Conservation (phyloP, 805 yeast species). For the Pichia exigua region DNA sequence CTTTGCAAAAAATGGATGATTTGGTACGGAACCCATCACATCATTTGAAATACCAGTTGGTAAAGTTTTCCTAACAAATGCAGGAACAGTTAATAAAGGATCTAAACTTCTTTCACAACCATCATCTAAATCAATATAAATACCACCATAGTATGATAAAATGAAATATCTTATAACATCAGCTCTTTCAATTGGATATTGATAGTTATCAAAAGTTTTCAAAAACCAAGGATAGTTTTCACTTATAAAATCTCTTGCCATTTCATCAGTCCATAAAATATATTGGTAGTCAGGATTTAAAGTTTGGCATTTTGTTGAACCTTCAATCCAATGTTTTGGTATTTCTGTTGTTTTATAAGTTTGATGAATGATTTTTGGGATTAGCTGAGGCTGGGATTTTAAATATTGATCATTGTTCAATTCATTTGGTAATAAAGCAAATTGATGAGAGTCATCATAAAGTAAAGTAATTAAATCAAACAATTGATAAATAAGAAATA, state of each 20-base stretch:
- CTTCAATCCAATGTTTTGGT: constrained; percentile 75
- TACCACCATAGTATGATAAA: constrained; percentile 76
- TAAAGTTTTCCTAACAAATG: constrained; percentile 76
- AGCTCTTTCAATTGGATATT: constrained; percentile 80
- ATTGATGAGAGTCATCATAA: constrained; percentile 62
- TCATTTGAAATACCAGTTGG: constrained; percentile 93
- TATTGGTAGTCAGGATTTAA: constrained; percentile 85
- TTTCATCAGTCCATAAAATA: constrained; percentile 84
- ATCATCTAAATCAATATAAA: constrained; percentile 85
- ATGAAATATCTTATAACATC: constrained; percentile 88
- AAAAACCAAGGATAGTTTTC: constrained; percentile 85
- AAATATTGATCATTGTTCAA: constrained; percentile 34
- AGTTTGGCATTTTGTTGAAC: constrained; percentile 69
- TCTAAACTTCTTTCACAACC: constrained; percentile 76
- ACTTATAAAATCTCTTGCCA: constrained; percentile 68
- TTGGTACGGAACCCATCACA: constrained; percentile 83
- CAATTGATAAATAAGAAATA: constrained; percentile 51
- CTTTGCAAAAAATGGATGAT: constrained; percentile 76
- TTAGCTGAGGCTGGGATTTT: constrained; percentile 40
- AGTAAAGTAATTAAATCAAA: constrained; percentile 67
- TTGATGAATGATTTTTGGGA: constrained; percentile 90
- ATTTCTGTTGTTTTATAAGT: constrained; percentile 75
- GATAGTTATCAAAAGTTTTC: constrained; percentile 66
- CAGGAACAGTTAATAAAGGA: constrained; percentile 73
- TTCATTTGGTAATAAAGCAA: constrained; percentile 57